Percentiles rank a stretch among this genome's conserved stretches.
These are phyloP conservation scores for Ajuga reptans DNA, from an alignment of 305 asterid species.

Conservation along the genomic window DNA sequence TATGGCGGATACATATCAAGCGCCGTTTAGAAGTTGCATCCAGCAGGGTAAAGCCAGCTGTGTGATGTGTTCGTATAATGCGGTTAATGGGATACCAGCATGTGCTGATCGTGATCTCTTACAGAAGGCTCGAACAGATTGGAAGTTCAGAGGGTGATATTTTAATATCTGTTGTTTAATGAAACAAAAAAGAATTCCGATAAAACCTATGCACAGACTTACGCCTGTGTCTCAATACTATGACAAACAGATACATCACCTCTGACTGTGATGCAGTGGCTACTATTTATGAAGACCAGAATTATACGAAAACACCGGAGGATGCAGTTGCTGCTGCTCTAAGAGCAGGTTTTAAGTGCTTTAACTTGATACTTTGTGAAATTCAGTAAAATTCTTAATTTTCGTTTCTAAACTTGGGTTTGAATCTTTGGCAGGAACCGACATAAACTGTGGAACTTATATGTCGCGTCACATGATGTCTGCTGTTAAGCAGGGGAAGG, in stretches of 20 bases:
- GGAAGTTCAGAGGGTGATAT: slow-evolving; percentile 80
- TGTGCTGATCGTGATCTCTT: slow-evolving; percentile 66
- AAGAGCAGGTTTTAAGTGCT: slow-evolving; percentile 58
- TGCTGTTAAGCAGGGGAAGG: slow-evolving; percentile 60
- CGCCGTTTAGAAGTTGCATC: slow-evolving; percentile 76
- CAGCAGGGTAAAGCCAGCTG: slow-evolving; percentile 79
- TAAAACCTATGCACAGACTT: slow-evolving; percentile 17
- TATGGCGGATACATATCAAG: slow-evolving; percentile 78
- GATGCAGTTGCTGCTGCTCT: slow-evolving; percentile 85
- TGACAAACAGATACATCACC: slow-evolving; percentile 59
- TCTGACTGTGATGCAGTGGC: slow-evolving; percentile 96
- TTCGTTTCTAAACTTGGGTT: neutral
- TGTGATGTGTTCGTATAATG: slow-evolving; percentile 86
- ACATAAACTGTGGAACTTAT: slow-evolving; percentile 80
- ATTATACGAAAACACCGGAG: slow-evolving; percentile 54
- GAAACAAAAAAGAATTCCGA: neutral
- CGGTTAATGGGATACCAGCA: slow-evolving; percentile 78
- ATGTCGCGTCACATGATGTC: slow-evolving; percentile 68
- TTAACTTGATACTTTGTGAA: neutral
- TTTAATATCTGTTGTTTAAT: slow-evolving; percentile 20
- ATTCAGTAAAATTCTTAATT: neutral
- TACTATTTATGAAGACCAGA: slow-evolving; percentile 65
- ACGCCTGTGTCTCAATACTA: slow-evolving; percentile 5
- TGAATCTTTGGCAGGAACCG: slow-evolving; percentile 50
- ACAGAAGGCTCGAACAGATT: slow-evolving; percentile 63